Evolutionary conservation across 2,329 filamentous ascomycete genomes (phyloP).

Genomic region (Elsinoe fawcettii): DNA sequence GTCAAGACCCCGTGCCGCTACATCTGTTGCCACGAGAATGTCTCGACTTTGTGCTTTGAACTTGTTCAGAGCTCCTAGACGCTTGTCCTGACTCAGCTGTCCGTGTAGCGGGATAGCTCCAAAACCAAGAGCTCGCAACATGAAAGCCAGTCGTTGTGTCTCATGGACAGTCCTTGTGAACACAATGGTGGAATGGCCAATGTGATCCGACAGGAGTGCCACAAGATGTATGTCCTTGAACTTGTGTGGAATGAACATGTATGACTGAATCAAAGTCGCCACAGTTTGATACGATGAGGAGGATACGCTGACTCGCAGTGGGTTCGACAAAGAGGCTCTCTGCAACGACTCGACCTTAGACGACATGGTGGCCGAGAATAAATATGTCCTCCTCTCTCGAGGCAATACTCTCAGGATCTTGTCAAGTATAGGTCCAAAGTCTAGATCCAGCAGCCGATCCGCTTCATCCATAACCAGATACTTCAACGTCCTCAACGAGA

Average conservation of each 20-base stretch:
- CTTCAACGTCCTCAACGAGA: constrained; percentile 71
- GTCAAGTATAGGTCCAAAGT: constrained; percentile 86
- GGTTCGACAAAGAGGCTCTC: constrained; percentile 77
- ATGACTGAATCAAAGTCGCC: constrained; percentile 76
- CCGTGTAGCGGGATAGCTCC: constrained; percentile 89
- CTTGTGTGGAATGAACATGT: constrained; percentile 76
- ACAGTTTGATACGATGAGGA: constrained; percentile 86
- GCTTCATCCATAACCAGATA: constrained; percentile 95
- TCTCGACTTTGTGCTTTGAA: constrained; percentile 74
- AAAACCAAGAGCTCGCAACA: constrained; percentile 78
- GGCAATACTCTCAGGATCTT: constrained; percentile 89
- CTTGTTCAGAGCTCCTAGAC: constrained; percentile 81
- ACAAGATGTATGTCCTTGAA: constrained; percentile 88
- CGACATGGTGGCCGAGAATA: constrained; percentile 92
- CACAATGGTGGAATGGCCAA: constrained; percentile 78
- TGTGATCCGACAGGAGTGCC: constrained; percentile 75
- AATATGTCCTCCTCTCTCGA: constrained; percentile 66
- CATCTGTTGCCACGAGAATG: constrained; percentile 86
- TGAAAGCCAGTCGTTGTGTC: constrained; percentile 73
- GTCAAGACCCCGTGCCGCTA: constrained; percentile 87
- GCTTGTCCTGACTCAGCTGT: constrained; percentile 78
- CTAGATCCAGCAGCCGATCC: constrained; percentile 82
- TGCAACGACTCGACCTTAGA: constrained; percentile 90
- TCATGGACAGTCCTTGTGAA: constrained; percentile 92
- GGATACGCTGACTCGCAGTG: constrained; percentile 73